These are phyloP conservation scores for Colletotrichum australisinense DNA, from an alignment of 2,329 filamentous ascomycete genomes.

Conservation along the genomic window DNA sequence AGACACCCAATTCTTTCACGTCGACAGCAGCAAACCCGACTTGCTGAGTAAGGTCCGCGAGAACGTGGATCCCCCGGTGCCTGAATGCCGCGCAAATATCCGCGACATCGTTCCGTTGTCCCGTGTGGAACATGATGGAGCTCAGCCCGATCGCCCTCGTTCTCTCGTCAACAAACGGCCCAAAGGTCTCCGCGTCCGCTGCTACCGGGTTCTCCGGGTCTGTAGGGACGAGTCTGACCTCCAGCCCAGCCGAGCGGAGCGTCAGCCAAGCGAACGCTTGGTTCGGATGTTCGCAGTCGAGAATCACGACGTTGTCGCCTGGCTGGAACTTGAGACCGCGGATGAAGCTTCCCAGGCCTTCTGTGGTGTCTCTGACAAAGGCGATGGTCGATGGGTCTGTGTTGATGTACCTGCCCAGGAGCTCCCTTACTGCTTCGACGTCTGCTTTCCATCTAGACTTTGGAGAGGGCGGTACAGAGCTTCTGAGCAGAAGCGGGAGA, in stretches of 20 bases:
- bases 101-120: slow-evolving; percentile 45
- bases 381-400: slow-evolving; percentile 40
- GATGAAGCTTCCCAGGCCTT: slow-evolving; percentile 44
- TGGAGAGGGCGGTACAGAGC: slow-evolving; percentile 40
- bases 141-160: slow-evolving; percentile 46
- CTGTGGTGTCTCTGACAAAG: slow-evolving; percentile 48
- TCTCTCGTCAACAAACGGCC: slow-evolving; percentile 43
- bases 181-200: slow-evolving; percentile 40
- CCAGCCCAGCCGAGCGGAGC: slow-evolving; percentile 41
- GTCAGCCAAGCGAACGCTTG: slow-evolving; percentile 45
- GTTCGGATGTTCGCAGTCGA: slow-evolving; percentile 48
- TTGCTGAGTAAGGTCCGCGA: slow-evolving; percentile 46
- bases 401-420: slow-evolving; percentile 44
- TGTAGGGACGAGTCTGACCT: slow-evolving; percentile 42
- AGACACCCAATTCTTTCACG: slow-evolving; percentile 39
- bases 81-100: slow-evolving; percentile 42
- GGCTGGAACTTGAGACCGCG: slow-evolving; percentile 37
- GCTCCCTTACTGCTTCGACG: background rate
- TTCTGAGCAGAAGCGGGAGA: slow-evolving; percentile 41
- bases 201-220: slow-evolving; percentile 31
- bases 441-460: slow-evolving; percentile 35
- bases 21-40: slow-evolving; percentile 46
- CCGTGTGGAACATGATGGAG: slow-evolving; percentile 47
- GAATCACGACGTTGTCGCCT: slow-evolving; percentile 47
- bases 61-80: slow-evolving; percentile 43